Evolutionary conservation across 208 protist species (phyloP).

Genomic region (Lotmaria passim): DNA sequence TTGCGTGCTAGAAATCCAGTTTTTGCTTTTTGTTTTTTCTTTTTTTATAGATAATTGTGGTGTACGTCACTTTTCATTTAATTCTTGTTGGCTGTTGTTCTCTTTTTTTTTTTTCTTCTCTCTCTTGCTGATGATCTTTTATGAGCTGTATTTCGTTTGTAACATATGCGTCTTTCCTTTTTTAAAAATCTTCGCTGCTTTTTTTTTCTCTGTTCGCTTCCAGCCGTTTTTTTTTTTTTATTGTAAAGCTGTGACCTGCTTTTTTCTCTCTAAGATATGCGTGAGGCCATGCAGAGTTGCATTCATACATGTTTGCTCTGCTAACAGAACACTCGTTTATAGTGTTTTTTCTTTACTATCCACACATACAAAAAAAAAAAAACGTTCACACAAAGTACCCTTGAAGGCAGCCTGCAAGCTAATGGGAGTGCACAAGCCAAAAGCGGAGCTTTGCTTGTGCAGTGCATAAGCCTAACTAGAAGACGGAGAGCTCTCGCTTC

Average conservation of each 20-base stretch:
- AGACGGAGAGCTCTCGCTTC: too few relatives aligned
- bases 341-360: not conserved
- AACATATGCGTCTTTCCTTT: not conserved
- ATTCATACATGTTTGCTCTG: too few relatives aligned
- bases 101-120: conserved; percentile 17
- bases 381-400: too few relatives aligned
- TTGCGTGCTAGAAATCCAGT: too few relatives aligned
- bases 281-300: too few relatives aligned
- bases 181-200: not conserved
- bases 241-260: not conserved
- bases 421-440: too few relatives aligned
- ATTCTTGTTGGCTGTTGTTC: not conserved
- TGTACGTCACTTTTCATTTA: not conserved
- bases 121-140: conserved; percentile 9
- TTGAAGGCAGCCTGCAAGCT: too few relatives aligned
- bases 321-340: too few relatives aligned
- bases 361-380: not conserved
- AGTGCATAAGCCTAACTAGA: too few relatives aligned
- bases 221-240: not conserved
- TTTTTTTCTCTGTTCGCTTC: not conserved
- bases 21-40: conserved; percentile 17
- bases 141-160: not conserved
- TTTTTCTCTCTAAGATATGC: not conserved
- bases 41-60: not conserved
- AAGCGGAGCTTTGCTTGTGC: too few relatives aligned